Evolutionary conservation across 1,284 basidiomycete genomes (phyloP).

Genomic region (Ustilago tritici): DNA sequence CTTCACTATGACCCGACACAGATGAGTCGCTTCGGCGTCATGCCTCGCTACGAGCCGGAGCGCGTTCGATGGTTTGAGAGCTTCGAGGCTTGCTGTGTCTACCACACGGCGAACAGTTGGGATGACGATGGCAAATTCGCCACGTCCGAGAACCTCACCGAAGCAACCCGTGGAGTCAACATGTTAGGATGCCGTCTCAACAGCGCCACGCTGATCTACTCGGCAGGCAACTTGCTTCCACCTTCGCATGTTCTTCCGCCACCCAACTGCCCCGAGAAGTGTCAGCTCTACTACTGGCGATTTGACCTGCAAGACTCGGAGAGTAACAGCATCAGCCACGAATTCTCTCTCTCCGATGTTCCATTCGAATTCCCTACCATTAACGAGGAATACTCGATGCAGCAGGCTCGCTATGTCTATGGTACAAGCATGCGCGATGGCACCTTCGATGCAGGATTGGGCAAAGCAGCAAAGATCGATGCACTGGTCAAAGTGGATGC

Average conservation of each 20-base stretch:
- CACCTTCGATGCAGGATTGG: constrained; percentile 71
- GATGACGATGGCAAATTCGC: constrained; percentile 64
- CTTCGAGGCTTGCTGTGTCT: constrained; percentile 71
- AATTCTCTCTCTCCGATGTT: constrained; percentile 72
- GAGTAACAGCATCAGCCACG: constrained; percentile 65
- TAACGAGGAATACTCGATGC: constrained; percentile 69
- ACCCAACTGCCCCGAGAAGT: constrained; percentile 70
- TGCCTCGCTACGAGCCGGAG: constrained; percentile 70
- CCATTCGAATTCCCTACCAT: constrained; percentile 73
- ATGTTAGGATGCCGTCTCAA: constrained; percentile 73
- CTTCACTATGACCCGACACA: constrained; percentile 71
- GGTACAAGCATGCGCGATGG: constrained; percentile 60
- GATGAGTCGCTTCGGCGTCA: constrained; percentile 71
- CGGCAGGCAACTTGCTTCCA: constrained; percentile 71
- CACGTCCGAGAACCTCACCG: constrained; percentile 5
- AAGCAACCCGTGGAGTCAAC: constrained; percentile 50
- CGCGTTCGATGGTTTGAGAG: constrained; percentile 70
- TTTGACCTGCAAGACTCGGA: constrained; percentile 58
- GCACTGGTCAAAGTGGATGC: constrained; percentile 72
- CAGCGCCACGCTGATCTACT: constrained; percentile 72
- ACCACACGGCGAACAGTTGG: constrained; percentile 73
- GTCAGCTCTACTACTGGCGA: constrained; percentile 72
- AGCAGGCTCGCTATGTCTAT: constrained; percentile 71
- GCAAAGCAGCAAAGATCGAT: constrained; percentile 73
- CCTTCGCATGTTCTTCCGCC: constrained; percentile 66